Base-by-base conservation (phyloP, 2,329 filamentous ascomycete species). In the Claviceps sorghi region DNA sequence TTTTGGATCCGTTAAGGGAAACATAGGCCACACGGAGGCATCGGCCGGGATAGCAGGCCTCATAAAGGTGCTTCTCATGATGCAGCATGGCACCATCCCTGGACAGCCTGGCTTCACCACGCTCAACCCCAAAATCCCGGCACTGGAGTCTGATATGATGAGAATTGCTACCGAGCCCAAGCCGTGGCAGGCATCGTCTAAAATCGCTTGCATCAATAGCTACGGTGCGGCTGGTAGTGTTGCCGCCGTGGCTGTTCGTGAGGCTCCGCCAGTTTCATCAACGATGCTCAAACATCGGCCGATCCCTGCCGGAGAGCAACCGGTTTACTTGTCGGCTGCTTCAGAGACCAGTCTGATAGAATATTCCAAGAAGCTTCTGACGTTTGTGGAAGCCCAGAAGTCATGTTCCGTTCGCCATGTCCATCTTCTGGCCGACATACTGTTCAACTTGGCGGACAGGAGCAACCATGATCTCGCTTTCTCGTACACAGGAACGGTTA, bases 1-100 rank as follows among this genome's bases (percentile, higher is more conserved):
- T 17, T 11, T 57, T 8, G 47, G 52, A 5, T 53, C 80, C 0
- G 72, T 80, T 13, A 85, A 85, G 60, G 74, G 78, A 1, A 83
- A 83, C 43, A 66, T 83, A 3, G 80, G 81, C 1, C 81, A 84
- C 61, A 72, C 77, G 36, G 79, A 82, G 58, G 57, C 60, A 0
- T 56, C 62, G 13, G 57, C 63, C 7, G 63, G 67, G 3, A 51
- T 66, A 10, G 58, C 62, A 1, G 58, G 61, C 11, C 41, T 65
- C 10, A 54, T 67, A 50, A 69, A 69, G 53, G 55, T 62, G 1
- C 52, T 68, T 3, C 46, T 59, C 45, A 67, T 67, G 66, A 52
- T 69, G 26, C 53, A 60, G 2, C 52, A 64, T 21, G 30, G 29
- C 2, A 43, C 10, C 2, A 58, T 63, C 17, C 60, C 62, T 1